These are phyloP conservation scores for Stentor coeruleus DNA, from an alignment of 73 alveolate species.

Conservation along the genomic window DNA sequence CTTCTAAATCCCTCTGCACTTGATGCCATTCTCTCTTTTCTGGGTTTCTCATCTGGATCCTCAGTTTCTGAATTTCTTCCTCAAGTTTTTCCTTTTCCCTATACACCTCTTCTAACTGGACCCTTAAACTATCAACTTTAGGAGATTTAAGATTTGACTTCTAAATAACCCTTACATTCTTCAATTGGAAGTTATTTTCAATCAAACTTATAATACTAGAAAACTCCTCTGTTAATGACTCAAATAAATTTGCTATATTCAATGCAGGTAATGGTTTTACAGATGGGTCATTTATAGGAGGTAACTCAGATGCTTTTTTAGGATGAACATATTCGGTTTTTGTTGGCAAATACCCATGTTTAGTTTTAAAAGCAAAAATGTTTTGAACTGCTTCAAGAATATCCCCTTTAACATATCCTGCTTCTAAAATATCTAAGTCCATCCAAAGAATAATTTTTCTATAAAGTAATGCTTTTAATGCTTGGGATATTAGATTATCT, in stretches of 20 bases:
- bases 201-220: slow-evolving; percentile 56
- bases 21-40: slow-evolving; percentile 42
- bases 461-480: slow-evolving; percentile 37
- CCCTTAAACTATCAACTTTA: slow-evolving; percentile 48
- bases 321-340: slow-evolving; percentile 34
- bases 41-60: slow-evolving; percentile 30
- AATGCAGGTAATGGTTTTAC: slow-evolving; percentile 4
- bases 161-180: neutral
- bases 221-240: slow-evolving; percentile 47
- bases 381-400: slow-evolving; percentile 42
- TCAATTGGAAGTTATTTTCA: slow-evolving; percentile 56
- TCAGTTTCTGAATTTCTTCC: slow-evolving; percentile 49
- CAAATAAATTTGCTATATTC: slow-evolving; percentile 30
- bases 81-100: slow-evolving; percentile 39
- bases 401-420: slow-evolving; percentile 52
- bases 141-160: slow-evolving; percentile 34
- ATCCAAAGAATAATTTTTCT: slow-evolving; percentile 57
- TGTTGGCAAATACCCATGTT: slow-evolving; percentile 46
- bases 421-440: slow-evolving; percentile 58
- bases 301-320: slow-evolving; percentile 34
- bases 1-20: slow-evolving; percentile 37
- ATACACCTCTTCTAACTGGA: slow-evolving; percentile 50
- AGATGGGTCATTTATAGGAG: slow-evolving; percentile 15
- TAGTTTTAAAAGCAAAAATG: slow-evolving; percentile 43
- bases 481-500: slow-evolving; percentile 46